Conservation (phyloP, 1,284 basidiomycete species). For the Sanghuangporus sanghuang region DNA sequence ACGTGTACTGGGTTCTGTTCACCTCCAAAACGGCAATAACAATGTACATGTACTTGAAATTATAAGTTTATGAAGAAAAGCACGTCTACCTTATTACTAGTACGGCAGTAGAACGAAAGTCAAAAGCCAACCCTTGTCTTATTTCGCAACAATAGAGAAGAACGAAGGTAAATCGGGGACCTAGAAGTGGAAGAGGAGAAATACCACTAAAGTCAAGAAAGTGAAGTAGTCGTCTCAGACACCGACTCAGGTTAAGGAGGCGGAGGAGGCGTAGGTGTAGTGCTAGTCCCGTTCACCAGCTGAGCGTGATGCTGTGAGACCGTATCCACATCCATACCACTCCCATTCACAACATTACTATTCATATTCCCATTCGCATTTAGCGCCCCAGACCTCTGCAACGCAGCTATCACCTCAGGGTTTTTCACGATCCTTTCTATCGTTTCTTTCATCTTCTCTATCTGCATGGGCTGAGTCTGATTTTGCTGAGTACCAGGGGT, state of each 20-base stretch:
- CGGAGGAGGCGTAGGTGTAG: background rate
- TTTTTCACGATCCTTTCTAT: background rate
- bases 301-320: background rate
- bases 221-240: no score
- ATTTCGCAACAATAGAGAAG: no score
- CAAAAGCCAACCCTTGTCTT: no score
- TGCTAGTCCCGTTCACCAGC: background rate
- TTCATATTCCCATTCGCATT: background rate
- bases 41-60: no score
- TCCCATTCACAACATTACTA: background rate
- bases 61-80: no score
- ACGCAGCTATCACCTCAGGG: slow-evolving; percentile 4
- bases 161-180: no score
- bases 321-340: background rate
- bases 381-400: background rate
- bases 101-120: no score
- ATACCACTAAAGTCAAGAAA: no score
- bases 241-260: background rate
- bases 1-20: no score
- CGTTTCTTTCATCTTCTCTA: slow-evolving; percentile 2
- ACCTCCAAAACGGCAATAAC: no score
- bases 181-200: no score
- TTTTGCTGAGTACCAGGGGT: background rate
- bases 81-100: no score
- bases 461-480: background rate